These are phyloP conservation scores for Phytophthora boehmeriae DNA, from an alignment of 352 stramenopile species.

Conservation along the genomic window DNA sequence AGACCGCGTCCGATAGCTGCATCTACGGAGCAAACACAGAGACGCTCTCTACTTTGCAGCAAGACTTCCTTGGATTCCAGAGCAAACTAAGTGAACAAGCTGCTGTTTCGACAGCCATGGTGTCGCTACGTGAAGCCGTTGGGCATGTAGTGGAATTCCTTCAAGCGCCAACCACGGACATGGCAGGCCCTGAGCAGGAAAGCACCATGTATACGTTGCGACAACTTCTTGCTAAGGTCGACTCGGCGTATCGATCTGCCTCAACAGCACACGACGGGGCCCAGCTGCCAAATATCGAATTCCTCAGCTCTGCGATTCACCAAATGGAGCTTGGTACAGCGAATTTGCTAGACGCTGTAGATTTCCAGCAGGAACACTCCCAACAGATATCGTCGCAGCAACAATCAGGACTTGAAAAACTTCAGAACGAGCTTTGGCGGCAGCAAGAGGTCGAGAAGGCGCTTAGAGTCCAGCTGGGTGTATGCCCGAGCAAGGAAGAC, in stretches of 20 bases:
- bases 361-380: constrained; percentile 57
- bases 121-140: constrained; percentile 38
- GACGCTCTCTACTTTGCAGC: constrained; percentile 36
- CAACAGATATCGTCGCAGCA: constrained; percentile 47
- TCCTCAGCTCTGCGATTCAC: constrained; percentile 49
- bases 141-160: constrained; percentile 42
- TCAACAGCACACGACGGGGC: constrained; percentile 22
- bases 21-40: constrained; percentile 52
- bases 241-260: constrained; percentile 34
- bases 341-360: constrained; percentile 56
- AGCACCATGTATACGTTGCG: constrained; percentile 52
- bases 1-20: constrained; percentile 56
- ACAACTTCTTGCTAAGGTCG: constrained; percentile 40
- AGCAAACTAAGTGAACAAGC: constrained; percentile 27
- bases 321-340: constrained; percentile 70
- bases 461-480: constrained; percentile 46
- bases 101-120: constrained; percentile 28
- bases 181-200: constrained; percentile 18
- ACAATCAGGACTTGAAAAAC: constrained; percentile 43
- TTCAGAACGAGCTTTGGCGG: constrained; percentile 49
- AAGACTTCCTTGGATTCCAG: constrained; percentile 41
- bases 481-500: constrained; percentile 69
- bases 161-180: constrained; percentile 3
- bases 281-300: constrained; percentile 17
- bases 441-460: constrained; percentile 53